These are phyloP conservation scores for Symbiodinium pilosum DNA, from an alignment of 73 alveolate genomes.

Conservation along the genomic window DNA sequence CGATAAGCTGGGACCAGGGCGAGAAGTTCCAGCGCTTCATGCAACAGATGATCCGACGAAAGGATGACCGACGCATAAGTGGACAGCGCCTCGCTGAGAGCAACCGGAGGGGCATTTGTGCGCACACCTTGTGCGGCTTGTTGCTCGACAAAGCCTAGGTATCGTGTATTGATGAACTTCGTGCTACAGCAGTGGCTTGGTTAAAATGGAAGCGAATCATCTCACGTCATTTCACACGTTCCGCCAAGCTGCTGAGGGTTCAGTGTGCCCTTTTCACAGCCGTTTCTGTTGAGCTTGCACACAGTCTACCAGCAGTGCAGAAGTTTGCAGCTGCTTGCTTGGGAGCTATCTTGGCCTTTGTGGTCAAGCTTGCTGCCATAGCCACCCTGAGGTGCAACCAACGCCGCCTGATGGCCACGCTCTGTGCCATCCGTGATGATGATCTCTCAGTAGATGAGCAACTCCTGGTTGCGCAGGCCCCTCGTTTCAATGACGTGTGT, in stretches of 20 bases:
- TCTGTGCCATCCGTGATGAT: constrained; percentile 73
- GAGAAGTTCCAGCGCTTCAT: constrained; percentile 82
- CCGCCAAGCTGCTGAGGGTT: no score
- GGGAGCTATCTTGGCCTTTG: no score
- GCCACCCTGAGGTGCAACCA: constrained; percentile 17
- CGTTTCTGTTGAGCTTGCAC: no score
- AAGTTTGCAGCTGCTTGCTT: no score
- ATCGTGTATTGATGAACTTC: constrained; percentile 55
- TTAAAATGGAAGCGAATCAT: neutral
- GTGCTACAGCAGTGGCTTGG: constrained; percentile 46
- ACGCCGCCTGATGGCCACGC: constrained; percentile 48
- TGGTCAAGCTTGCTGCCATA: neutral
- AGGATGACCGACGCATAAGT: constrained; percentile 16
- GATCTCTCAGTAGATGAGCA: constrained; percentile 56
- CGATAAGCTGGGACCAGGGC: neutral
- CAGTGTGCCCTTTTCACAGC: no score
- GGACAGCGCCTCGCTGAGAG: neutral
- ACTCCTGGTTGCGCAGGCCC: constrained; percentile 23
- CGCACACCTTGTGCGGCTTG: neutral
- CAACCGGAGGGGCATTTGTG: neutral
- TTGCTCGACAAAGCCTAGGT: constrained; percentile 1
- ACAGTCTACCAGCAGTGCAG: no score
- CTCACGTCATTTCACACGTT: no score
- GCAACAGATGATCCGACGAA: constrained; percentile 62
- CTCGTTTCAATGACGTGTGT: neutral